phyloP scores from a whole-genome alignment of 768 basidiomycete species.

The Flagelloscypha sp. region DNA sequence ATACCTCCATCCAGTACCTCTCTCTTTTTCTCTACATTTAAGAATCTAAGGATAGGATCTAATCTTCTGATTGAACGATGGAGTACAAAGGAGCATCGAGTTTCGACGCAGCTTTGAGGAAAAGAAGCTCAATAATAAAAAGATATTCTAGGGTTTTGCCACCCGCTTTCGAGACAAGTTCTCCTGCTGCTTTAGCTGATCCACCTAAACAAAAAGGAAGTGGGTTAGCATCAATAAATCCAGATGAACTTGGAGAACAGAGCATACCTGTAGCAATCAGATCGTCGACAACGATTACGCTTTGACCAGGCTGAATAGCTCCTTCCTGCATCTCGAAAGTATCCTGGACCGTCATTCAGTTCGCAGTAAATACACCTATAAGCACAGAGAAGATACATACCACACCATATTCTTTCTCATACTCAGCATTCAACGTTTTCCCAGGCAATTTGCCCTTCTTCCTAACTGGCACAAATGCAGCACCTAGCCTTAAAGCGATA shows the following conservation, averaged over 20 bases:
- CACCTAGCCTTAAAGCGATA: slow-evolving; percentile 82
- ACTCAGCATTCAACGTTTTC: slow-evolving; percentile 59
- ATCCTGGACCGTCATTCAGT: slow-evolving; percentile 44
- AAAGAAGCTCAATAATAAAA: slow-evolving; percentile 81
- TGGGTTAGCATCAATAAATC: slow-evolving; percentile 1
- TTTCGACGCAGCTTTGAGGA: slow-evolving; percentile 67
- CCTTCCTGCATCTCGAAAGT: slow-evolving; percentile 93
- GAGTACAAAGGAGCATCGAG: slow-evolving; percentile 87
- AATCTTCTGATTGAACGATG: slow-evolving; percentile 72
- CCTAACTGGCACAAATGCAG: slow-evolving; percentile 92
- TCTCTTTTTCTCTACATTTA: slow-evolving; percentile 6
- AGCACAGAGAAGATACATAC: slow-evolving; percentile 32
- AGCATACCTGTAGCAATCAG: slow-evolving; percentile 85
- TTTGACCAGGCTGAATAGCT: slow-evolving; percentile 75
- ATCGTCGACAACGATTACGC: slow-evolving; percentile 86
- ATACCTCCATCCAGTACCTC: no score
- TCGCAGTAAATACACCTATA: not conserved
- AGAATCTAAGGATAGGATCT: slow-evolving; percentile 10
- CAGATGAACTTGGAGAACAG: not conserved
- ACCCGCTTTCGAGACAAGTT: slow-evolving; percentile 76
- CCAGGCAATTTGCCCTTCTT: slow-evolving; percentile 96
- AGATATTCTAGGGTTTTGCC: slow-evolving; percentile 87
- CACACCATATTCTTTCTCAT: slow-evolving; percentile 90
- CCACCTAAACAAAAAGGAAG: slow-evolving; percentile 48
- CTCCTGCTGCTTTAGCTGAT: slow-evolving; percentile 86